Percentiles rank a stretch among this genome's conserved stretches.
Conservation (phyloP, 2,329 filamentous ascomycete genomes). For the Ilyonectria destructans region DNA sequence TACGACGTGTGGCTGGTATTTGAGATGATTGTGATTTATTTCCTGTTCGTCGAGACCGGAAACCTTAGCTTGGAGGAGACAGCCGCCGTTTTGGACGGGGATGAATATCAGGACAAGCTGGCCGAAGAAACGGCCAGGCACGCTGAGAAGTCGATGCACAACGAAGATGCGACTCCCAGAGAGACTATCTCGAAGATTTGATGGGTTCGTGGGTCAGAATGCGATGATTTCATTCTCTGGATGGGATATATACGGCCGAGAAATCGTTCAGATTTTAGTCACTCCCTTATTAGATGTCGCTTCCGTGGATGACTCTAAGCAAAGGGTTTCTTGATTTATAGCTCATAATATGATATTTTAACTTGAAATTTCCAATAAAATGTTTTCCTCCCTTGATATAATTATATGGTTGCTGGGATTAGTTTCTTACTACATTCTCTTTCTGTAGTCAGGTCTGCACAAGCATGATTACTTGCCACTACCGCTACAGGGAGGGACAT, state of each 20-base stretch:
- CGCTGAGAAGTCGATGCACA: conserved; percentile 3
- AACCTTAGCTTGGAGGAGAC: conserved; percentile 30
- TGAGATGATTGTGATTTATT: conserved; percentile 30
- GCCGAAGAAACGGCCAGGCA: conserved; percentile 3
- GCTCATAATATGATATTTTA: neutral
- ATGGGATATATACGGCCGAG: neutral
- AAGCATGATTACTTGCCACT: no score
- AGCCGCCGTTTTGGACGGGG: conserved; percentile 21
- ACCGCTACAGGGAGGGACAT: no score
- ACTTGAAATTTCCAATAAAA: neutral
- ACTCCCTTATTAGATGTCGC: neutral
- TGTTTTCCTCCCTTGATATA: neutral
- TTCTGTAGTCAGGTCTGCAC: no score
- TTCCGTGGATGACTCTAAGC: neutral
- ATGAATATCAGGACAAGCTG: conserved; percentile 22
- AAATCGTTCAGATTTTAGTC: neutral
- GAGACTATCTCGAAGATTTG: neutral
- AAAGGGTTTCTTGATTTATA: neutral
- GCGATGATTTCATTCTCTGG: neutral
- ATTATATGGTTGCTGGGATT: neutral
- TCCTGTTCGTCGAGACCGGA: conserved; percentile 28
- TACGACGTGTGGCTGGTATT: conserved; percentile 32
- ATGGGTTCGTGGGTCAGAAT: neutral
- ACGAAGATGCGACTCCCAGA: neutral
- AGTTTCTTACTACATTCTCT: no score